phyloP scores from a whole-genome alignment of 2,329 filamentous ascomycete genomes.

The Dactylonectria macrodidyma region DNA sequence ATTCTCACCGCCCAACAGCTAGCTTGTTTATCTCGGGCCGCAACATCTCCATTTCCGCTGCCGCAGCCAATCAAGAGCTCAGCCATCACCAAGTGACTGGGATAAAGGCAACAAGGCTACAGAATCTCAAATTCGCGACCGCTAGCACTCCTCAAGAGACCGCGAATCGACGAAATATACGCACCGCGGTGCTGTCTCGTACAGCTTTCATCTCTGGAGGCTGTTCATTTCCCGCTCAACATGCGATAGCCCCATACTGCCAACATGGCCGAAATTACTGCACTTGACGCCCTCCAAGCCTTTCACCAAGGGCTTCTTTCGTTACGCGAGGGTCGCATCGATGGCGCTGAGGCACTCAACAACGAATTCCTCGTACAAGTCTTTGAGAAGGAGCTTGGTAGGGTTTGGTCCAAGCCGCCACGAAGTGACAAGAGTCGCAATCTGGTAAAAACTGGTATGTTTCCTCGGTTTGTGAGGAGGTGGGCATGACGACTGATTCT shows the following conservation, averaged over 20 bases:
- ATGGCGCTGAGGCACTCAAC: conserved; percentile 76
- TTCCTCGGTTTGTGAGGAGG: conserved; percentile 6
- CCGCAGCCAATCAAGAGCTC: conserved; percentile 47
- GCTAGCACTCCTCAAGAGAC: conserved; percentile 42
- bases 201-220: conserved; percentile 39
- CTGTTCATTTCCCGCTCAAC: conserved; percentile 45
- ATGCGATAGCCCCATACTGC: conserved; percentile 63
- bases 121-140: conserved; percentile 51
- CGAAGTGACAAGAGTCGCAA: conserved; percentile 84
- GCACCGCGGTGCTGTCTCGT: conserved; percentile 43
- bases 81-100: conserved; percentile 37
- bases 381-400: conserved; percentile 80
- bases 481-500: conserved; percentile 33
- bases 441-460: conserved; percentile 76
- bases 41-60: conserved; percentile 40
- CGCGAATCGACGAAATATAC: conserved; percentile 40
- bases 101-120: conserved; percentile 51
- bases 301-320: conserved; percentile 89
- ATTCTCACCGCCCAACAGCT: conserved; percentile 51
- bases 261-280: conserved; percentile 81
- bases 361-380: conserved; percentile 79
- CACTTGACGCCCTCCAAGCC: conserved; percentile 83
- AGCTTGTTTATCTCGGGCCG: conserved; percentile 47
- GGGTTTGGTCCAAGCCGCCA: conserved; percentile 80
- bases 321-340: conserved; percentile 77